These are phyloP conservation scores for Globisporangium spiculum DNA, from an alignment of 352 stramenopile species.

Conservation along the genomic window DNA sequence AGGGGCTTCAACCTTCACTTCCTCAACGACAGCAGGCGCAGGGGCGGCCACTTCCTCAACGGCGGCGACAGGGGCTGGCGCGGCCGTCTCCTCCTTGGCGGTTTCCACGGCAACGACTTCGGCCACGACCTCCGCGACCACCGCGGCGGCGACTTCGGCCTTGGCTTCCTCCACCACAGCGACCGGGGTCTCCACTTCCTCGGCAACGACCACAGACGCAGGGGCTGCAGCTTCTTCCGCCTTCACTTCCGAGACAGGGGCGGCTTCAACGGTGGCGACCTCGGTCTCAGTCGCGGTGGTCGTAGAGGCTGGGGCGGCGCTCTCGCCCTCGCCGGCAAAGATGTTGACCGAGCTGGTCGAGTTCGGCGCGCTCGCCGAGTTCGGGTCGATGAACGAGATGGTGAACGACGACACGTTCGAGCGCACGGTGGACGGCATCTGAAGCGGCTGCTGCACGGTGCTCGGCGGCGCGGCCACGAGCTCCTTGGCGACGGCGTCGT, in stretches of 20 bases:
- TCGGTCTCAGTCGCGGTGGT: too few relatives aligned
- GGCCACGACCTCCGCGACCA: not conserved
- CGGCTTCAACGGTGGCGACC: too few relatives aligned
- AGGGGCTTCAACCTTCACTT: too few relatives aligned
- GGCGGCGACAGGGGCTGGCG: too few relatives aligned
- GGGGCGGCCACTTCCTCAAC: too few relatives aligned
- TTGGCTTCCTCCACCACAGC: not conserved
- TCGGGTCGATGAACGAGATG: constrained; percentile 55
- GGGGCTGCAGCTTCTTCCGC: too few relatives aligned
- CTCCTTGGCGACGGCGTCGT: constrained; percentile 24
- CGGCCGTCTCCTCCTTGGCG: too few relatives aligned
- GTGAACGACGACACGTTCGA: constrained; percentile 53
- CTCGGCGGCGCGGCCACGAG: constrained; percentile 10
- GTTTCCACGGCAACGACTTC: constrained; percentile 8
- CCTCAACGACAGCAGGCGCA: too few relatives aligned
- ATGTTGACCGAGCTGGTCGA: constrained; percentile 13
- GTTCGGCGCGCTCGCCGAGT: constrained; percentile 7
- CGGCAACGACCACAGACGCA: too few relatives aligned
- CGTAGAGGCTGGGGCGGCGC: not conserved
- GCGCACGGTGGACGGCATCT: constrained; percentile 42
- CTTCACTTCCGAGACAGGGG: too few relatives aligned
- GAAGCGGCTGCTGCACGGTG: constrained; percentile 24
- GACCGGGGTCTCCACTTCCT: too few relatives aligned
- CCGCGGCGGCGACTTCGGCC: constrained; percentile 11
- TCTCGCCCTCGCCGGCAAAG: constrained; percentile 8